Evolutionary conservation across 1,139 yeast species (phyloP), one percentile per base, ranked within the genome.

Genomic region (Saccharomyces hybrid): DNA sequence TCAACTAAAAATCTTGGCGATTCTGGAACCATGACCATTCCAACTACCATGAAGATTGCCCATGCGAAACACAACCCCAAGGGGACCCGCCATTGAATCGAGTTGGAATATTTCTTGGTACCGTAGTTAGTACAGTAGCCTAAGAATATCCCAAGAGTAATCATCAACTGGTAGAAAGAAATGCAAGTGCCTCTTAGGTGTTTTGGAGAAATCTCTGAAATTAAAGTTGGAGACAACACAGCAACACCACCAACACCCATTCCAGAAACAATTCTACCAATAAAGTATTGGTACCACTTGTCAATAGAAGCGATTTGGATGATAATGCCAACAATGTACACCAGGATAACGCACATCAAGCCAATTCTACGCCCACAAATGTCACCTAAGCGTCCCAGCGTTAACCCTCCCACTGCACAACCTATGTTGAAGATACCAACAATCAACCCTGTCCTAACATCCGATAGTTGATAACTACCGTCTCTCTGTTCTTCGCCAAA

Each of bases 171-270:
- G 69, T 80, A 82, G 60, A 78, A 62, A 20, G 86, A 80, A 53
- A 83, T 85, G 55, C 83, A 71, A 48, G 85, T 78, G 73, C 88
- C 88, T 80, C 88, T 81, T 58, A 82, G 75, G 71, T 82, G 82
- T 66, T 81, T 82, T 61, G 88, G 88, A 61, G 86, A 72, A 53
- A 84, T 76, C 69, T 84, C 88, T 46, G 86, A 79, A 64, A 82
- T 83, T 70, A 82, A 80, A 73, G 82, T 76, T 55, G 88, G 88
- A 57, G 81, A 76, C 51, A 81, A 74, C 51, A 84, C 84, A 53
- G 86, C 76, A 60, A 82, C 76, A 58, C 82, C 76, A 69, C 87
- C 23, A 20, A 20, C 23, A 20, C 23, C 23, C 23, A 20, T 20
- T 3, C 23, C 23, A 20, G 23, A 20, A 20, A 20, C 23, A 3